Base-by-base conservation (phyloP, 2,329 filamentous ascomycete genomes). In the Ophiostoma quercus region DNA sequence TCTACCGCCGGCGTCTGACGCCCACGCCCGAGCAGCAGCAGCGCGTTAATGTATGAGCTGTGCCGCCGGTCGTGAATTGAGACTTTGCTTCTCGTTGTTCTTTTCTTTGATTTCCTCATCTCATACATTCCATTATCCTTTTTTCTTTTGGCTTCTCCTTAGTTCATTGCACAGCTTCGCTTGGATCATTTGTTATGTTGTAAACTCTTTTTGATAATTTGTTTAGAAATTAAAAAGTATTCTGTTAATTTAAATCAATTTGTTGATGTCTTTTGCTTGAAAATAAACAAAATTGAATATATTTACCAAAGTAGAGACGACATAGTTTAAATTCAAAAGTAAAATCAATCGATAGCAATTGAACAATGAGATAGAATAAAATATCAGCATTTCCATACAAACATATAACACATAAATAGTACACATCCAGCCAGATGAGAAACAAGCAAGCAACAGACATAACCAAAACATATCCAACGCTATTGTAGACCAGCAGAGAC, bases 1-100 rank as follows among this genome's bases (percentile, higher is more conserved):
- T 69, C 11, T 74, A 72, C 72, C 73, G 72, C 69, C 72, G 76
- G 65, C 79, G 83, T 34, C 74, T 84, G 72, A 85, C 83, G 8
- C 83, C 83, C 1, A 82, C 80, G 69, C 83, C 82, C 4, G 83
- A 84, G 75, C 80, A 84, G 77, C 71, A 72, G 70, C 70, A 72
- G 51, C 62, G 62, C 19, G 37, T 65, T 16, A 65, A 34, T 14
- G 32, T 34, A 22, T 65, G 1, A 63, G 37, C 22, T 57, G 39
- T 22, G 70, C 62, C 82, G 67, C 34, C 34, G 34, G 34, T 34
- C 34, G 34, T 34, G 8, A 8, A 1, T 34, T 34, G 34, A 34
- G 34, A 34, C 3, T n/a, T n/a, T 2, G 3, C 4, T 19, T 47
- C 19, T 5, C 19, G 4, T 47, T 2, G 7, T 47, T 47, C 1